These are phyloP conservation scores for Pleurotus cornucopiae DNA, from an alignment of 768 basidiomycete genomes.

Conservation along the genomic window DNA sequence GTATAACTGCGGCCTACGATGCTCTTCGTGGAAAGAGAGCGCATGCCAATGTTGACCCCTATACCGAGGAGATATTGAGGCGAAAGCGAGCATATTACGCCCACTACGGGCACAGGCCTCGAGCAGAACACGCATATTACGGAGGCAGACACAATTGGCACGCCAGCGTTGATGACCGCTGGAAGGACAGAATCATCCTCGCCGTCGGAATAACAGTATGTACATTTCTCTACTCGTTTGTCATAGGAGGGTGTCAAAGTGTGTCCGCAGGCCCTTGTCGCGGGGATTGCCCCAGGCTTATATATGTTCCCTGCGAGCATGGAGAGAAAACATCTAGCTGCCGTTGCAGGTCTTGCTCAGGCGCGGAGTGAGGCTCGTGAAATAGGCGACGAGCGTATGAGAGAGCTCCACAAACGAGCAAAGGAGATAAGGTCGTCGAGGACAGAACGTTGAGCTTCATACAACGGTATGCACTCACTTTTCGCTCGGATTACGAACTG, in stretches of 20 bases:
- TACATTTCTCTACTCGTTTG: constrained; percentile 14
- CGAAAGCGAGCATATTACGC: constrained; percentile 21
- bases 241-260: background rate
- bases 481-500: too few species aligned
- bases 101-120: constrained; percentile 39
- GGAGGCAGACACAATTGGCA: constrained; percentile 39
- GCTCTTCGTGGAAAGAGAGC: constrained; percentile 45
- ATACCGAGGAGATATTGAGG: constrained; percentile 10
- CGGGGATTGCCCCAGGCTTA: constrained; percentile 40
- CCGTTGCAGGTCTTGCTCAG: constrained; percentile 53
- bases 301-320: constrained; percentile 29
- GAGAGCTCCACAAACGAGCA: constrained; percentile 46
- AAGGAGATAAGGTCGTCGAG: constrained; percentile 23
- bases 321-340: constrained; percentile 45
- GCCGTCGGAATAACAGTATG: constrained; percentile 49
- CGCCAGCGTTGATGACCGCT: constrained; percentile 57
- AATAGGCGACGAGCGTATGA: constrained; percentile 49
- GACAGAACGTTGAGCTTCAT: too few species aligned
- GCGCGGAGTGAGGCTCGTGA: constrained; percentile 55
- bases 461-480: too few species aligned
- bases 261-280: constrained; percentile 34
- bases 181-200: constrained; percentile 62
- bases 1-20: constrained; percentile 68
- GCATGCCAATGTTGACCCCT: constrained; percentile 14
- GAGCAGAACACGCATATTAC: constrained; percentile 30